Conservation (phyloP, 202 grass and related monocot genomes). For the Saccharum hybrid region DNA sequence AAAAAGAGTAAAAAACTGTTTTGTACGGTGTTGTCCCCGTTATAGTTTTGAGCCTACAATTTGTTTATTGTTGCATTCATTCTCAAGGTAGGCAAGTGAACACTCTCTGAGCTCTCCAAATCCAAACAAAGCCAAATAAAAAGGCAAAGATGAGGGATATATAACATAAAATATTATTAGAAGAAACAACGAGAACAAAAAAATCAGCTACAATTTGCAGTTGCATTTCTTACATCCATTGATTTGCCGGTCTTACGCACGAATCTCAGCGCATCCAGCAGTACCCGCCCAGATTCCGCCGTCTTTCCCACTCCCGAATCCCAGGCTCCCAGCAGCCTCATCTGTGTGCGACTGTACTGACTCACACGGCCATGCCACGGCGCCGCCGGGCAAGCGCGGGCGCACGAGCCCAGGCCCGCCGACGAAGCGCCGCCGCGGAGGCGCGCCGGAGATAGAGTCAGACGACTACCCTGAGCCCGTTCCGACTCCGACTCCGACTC, state of each 20-base stretch:
- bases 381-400: slow-evolving; percentile 55
- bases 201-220: neutral
- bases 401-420: slow-evolving; percentile 48
- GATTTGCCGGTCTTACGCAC: neutral
- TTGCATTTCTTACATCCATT: neutral
- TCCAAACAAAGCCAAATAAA: neutral
- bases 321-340: neutral
- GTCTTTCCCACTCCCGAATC: neutral
- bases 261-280: neutral
- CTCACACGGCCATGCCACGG: slow-evolving; percentile 45
- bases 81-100: neutral
- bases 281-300: neutral
- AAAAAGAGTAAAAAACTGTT: neutral
- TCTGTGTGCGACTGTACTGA: neutral
- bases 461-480: slow-evolving; percentile 3
- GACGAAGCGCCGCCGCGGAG: slow-evolving; percentile 47
- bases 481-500: too few species aligned
- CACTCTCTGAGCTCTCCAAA: neutral
- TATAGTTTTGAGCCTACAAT: neutral
- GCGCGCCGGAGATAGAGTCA: slow-evolving; percentile 13
- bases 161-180: too few species aligned
- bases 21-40: neutral
- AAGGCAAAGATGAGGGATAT: neutral
- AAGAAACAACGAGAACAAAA: neutral
- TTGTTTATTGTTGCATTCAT: neutral